Conservation (phyloP, 768 basidiomycete genomes). For the Infundibulicybe gibba region DNA sequence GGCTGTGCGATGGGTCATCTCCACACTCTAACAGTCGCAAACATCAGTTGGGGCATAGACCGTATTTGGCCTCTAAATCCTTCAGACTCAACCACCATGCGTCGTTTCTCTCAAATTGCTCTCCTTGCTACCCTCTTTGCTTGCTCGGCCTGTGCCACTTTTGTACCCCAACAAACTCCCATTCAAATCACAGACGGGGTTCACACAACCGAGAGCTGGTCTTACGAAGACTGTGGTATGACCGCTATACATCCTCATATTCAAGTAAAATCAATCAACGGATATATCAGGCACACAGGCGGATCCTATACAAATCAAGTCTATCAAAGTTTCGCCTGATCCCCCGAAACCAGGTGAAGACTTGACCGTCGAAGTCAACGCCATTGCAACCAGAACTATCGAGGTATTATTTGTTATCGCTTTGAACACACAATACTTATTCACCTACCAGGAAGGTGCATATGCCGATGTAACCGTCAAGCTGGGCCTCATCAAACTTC, state of each 20-base stretch:
- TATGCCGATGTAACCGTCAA: constrained; percentile 89
- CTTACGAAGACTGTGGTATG: constrained; percentile 74
- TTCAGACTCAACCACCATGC: constrained; percentile 13
- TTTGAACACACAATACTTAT: not conserved
- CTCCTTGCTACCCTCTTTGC: constrained; percentile 18
- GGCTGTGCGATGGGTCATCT: not conserved
- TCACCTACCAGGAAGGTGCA: constrained; percentile 70
- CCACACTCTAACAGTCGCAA: not conserved
- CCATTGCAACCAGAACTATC: constrained; percentile 51
- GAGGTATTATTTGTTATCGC: constrained; percentile 43
- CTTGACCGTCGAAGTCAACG: constrained; percentile 81
- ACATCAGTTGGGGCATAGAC: not conserved
- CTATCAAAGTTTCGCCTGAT: constrained; percentile 76
- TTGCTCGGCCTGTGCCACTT: constrained; percentile 13
- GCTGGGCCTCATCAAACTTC: constrained; percentile 88
- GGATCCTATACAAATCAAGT: constrained; percentile 60
- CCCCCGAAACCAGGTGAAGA: constrained; percentile 87
- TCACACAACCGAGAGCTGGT: constrained; percentile 50
- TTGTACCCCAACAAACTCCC: constrained; percentile 17
- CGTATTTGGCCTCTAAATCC: constrained; percentile 14
- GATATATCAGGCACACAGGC: constrained; percentile 33
- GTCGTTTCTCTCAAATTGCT: constrained; percentile 15
- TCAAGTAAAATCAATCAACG: constrained; percentile 5
- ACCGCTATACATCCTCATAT: constrained; percentile 5
- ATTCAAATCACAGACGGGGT: constrained; percentile 20